Base-by-base conservation (phyloP, 129 eudicot species). In the Scalesia atractyloides region DNA sequence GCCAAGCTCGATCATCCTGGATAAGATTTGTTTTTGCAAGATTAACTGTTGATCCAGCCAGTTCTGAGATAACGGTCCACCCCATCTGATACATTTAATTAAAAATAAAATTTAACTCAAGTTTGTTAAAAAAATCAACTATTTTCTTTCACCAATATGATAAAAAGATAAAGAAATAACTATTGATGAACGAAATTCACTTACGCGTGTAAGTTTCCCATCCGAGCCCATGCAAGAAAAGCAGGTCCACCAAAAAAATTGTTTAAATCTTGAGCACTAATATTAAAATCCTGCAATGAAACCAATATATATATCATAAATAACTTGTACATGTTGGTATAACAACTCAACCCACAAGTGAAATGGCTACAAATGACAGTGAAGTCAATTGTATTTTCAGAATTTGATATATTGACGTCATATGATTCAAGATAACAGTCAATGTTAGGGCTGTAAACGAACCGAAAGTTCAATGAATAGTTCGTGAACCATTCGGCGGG, bases 161-260 rank as follows among this genome's bases (percentile, higher is more conserved):
- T 60, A 5, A 13, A 22, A 19, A 17, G 30, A 12, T 44, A 54
- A 43, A 18, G 6, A 36, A 41, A 17, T 15, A 69, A 52, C 10
- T 58, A 51, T 59, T 24, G 62, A 51, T 14, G 41, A 52, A 46
- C 53, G 17, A 33, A 64, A 76, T 20, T 15, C 26, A 77, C 97
- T 73, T 71, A 94, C 98, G 86, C 89, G 64, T 94, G 98, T 76
- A 94, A 83, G 85, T 94, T 94, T 69, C 98, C 97, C 98, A 94
- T 94, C 74, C 98, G 97, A 78, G 98, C 98, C 98, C 98, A 94
- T 67, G 98, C 98, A 50, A 94, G 97, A 79, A 90, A 94, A 47
- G 98, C 97, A 53, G 98, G 98, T 76, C 98, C 98, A 60, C 97
- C 98, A 72, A 94, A 94, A 81, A 94, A 94, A 84, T 77, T 84